A percentile compares a stretch with the other conserved stretches of the same genome.
phyloP scores from a whole-genome alignment of 768 basidiomycete genomes.

The Tricholoma matsutake region DNA sequence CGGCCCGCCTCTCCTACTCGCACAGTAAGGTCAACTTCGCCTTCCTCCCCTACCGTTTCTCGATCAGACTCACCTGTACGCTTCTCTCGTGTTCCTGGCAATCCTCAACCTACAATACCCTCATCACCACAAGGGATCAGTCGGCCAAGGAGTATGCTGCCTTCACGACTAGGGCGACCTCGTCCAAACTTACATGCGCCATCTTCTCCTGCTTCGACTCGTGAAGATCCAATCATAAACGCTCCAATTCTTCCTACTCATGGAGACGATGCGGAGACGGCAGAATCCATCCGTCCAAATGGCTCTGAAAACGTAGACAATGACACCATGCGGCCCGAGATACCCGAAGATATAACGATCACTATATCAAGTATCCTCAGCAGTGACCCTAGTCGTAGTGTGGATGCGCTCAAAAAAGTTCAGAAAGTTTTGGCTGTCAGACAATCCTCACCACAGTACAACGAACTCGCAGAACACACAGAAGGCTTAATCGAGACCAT shows the following conservation, averaged over 20 bases:
- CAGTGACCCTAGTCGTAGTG: slow-evolving; percentile 79
- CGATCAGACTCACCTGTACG: slow-evolving; percentile 45
- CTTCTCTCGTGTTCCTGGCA: slow-evolving; percentile 21
- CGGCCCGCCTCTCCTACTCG: slow-evolving; percentile 50
- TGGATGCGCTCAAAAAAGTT: slow-evolving; percentile 91
- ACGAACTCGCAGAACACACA: slow-evolving; percentile 73
- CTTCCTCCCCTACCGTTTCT: slow-evolving; percentile 29
- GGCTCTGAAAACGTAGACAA: slow-evolving; percentile 4
- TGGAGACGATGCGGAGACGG: slow-evolving; percentile 1
- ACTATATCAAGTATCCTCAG: slow-evolving; percentile 88
- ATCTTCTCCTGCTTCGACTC: slow-evolving; percentile 10
- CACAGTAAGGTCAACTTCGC: slow-evolving; percentile 38
- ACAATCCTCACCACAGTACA: slow-evolving; percentile 65
- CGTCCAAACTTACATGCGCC: slow-evolving; percentile 44
- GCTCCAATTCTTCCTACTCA: background rate
- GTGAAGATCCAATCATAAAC: slow-evolving; percentile 26
- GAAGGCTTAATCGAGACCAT: slow-evolving; percentile 89
- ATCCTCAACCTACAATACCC: slow-evolving; percentile 26
- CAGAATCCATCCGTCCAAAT: background rate
- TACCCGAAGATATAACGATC: slow-evolving; percentile 63
- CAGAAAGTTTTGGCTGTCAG: slow-evolving; percentile 83
- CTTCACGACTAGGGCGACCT: slow-evolving; percentile 72
- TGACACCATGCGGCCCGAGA: slow-evolving; percentile 31
- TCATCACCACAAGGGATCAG: slow-evolving; percentile 43
- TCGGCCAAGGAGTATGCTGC: slow-evolving; percentile 66